These are phyloP conservation scores for Daphne laureola DNA, from an alignment of 441 rosid genomes.

Conservation along the genomic window DNA sequence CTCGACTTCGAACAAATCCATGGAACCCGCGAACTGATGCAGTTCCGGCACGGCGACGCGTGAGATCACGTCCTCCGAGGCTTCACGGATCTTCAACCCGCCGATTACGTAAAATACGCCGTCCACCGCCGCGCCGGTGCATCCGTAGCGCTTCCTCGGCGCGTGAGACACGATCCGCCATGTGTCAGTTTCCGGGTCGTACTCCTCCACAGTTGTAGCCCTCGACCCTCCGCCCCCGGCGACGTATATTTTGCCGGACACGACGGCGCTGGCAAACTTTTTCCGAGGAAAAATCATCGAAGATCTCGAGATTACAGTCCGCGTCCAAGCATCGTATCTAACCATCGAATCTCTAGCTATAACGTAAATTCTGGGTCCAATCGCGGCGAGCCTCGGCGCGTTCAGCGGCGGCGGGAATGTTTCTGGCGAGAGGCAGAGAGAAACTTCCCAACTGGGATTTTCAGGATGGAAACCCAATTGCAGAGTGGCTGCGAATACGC, in stretches of 20 bases:
- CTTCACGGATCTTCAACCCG: slow-evolving; percentile 55
- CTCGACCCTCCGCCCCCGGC: slow-evolving; percentile 54
- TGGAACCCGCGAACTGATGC: slow-evolving; percentile 63
- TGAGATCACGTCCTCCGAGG: slow-evolving; percentile 17
- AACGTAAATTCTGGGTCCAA: slow-evolving; percentile 63
- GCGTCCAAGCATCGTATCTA: slow-evolving; percentile 63
- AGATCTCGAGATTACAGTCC: slow-evolving; percentile 31
- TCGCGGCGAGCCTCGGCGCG: slow-evolving; percentile 39
- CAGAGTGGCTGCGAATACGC: slow-evolving; percentile 42
- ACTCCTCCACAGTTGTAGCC: slow-evolving; percentile 60
- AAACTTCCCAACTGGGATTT: slow-evolving; percentile 25
- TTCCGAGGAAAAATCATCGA: slow-evolving; percentile 50
- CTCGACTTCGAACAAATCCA: slow-evolving; percentile 73
- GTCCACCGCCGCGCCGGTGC: slow-evolving; percentile 67
- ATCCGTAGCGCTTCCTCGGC: slow-evolving; percentile 62
- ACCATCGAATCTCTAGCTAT: slow-evolving; percentile 37
- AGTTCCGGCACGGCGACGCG: slow-evolving; percentile 38
- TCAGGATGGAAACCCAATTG: slow-evolving; percentile 7
- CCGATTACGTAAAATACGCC: slow-evolving; percentile 82
- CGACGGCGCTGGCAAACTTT: slow-evolving; percentile 65
- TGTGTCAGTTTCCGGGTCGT: slow-evolving; percentile 49
- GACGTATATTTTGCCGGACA: slow-evolving; percentile 55
- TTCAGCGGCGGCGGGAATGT: slow-evolving; percentile 15
- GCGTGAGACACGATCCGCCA: slow-evolving; percentile 59
- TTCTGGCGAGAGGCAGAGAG: slow-evolving; percentile 22